Evolutionary conservation across 495 filamentous ascomycete species (phyloP).

Genomic region (Penicillium psychrofluorescens): DNA sequence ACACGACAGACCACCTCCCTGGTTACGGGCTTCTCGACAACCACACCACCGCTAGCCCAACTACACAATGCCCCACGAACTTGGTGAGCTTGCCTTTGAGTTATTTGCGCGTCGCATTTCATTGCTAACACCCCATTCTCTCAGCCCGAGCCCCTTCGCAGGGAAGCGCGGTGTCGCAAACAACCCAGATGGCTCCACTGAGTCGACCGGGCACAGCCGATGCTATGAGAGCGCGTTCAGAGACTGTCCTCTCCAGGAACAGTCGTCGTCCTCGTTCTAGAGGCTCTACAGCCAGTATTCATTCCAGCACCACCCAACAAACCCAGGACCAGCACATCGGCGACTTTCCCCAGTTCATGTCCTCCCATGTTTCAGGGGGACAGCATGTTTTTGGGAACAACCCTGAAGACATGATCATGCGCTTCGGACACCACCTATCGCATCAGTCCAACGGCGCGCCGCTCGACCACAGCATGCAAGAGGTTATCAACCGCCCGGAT

Average conservation of each 20-base stretch:
- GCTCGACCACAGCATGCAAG: constrained; percentile 44
- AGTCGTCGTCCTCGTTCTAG: constrained; percentile 65
- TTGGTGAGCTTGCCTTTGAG: constrained; percentile 11
- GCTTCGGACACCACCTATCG: constrained; percentile 48
- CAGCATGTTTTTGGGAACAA: constrained; percentile 43
- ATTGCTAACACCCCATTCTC: background rate
- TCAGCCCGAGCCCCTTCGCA: constrained; percentile 18
- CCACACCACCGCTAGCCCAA: constrained; percentile 6
- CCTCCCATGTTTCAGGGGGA: constrained; percentile 45
- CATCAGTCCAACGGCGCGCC: constrained; percentile 44
- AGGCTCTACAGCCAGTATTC: constrained; percentile 79
- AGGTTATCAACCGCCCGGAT: constrained; percentile 37
- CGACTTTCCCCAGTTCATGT: constrained; percentile 40
- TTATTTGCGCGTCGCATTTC: background rate
- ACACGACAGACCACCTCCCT: constrained; percentile 18
- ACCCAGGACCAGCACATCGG: constrained; percentile 55
- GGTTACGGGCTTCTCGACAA: constrained; percentile 26
- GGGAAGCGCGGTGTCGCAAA: constrained; percentile 28
- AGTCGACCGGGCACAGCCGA: constrained; percentile 42
- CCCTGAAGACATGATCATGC: constrained; percentile 59
- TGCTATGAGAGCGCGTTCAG: constrained; percentile 49
- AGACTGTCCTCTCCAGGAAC: constrained; percentile 48
- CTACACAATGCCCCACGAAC: constrained; percentile 18
- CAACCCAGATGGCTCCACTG: constrained; percentile 27
- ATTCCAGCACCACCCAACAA: constrained; percentile 61